phyloP scores from a whole-genome alignment of 768 basidiomycete genomes.

The Collybia nuda region DNA sequence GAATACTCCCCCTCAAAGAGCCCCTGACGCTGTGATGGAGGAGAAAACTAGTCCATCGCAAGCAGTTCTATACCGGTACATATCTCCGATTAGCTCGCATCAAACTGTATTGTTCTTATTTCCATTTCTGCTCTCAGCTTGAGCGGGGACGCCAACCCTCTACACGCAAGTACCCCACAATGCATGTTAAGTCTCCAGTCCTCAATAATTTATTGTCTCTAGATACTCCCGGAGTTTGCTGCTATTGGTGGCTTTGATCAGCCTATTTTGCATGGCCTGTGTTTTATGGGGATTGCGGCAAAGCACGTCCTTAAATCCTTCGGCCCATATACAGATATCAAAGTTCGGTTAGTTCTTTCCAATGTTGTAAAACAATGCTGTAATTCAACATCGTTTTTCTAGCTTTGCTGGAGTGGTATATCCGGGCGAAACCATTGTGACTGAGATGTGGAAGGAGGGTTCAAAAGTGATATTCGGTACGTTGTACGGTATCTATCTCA shows the following conservation, averaged over 20 bases:
- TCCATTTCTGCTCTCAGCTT: conserved; percentile 43
- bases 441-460: conserved; percentile 98
- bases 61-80: conserved; percentile 89
- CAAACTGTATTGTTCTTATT: background rate
- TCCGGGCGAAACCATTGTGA: conserved; percentile 93
- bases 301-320: conserved; percentile 90
- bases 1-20: conserved; percentile 79
- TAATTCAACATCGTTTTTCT: background rate
- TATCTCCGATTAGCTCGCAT: background rate
- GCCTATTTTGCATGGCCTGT: conserved; percentile 88
- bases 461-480: conserved; percentile 87
- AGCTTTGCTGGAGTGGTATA: conserved; percentile 91
- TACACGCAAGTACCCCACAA: conserved; percentile 61
- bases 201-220: background rate
- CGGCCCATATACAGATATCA: conserved; percentile 89
- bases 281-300: conserved; percentile 88
- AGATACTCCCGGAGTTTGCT: conserved; percentile 94
- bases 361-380: background rate
- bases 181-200: background rate
- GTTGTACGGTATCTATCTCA: conserved; percentile 27
- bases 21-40: conserved; percentile 83
- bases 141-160: conserved; percentile 89
- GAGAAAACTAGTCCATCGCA: conserved; percentile 83
- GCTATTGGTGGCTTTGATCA: conserved; percentile 92
- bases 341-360: conserved; percentile 67